phyloP scores from a whole-genome alignment of 2,329 filamentous ascomycete genomes.

The Fusarium pininemorale region DNA sequence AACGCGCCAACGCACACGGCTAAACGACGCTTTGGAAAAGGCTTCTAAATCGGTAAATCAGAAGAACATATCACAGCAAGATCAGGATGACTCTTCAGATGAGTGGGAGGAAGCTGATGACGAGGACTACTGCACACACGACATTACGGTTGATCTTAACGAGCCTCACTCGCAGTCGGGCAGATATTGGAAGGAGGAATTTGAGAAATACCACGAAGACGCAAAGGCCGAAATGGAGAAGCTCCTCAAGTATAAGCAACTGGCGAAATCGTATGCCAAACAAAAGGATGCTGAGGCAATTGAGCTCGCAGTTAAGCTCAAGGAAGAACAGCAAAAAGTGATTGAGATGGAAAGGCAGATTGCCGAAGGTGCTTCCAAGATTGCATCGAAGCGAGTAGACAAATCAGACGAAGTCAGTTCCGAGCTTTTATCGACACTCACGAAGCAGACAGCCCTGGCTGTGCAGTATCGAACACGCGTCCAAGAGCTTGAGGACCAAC shows the following conservation, averaged over 20 bases:
- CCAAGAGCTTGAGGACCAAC: slow-evolving; percentile 64
- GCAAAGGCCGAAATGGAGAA: slow-evolving; percentile 79
- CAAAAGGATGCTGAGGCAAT: slow-evolving; percentile 79
- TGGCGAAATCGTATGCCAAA: slow-evolving; percentile 81
- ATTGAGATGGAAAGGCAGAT: slow-evolving; percentile 70
- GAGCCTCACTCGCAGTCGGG: slow-evolving; percentile 80
- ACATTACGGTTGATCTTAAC: slow-evolving; percentile 75
- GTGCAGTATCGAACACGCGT: slow-evolving; percentile 68
- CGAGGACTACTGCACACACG: slow-evolving; percentile 60
- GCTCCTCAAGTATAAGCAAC: slow-evolving; percentile 80
- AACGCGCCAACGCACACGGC: slow-evolving; percentile 51
- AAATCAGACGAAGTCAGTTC: slow-evolving; percentile 55
- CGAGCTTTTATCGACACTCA: slow-evolving; percentile 62
- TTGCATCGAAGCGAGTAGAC: slow-evolving; percentile 49
- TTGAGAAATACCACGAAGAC: slow-evolving; percentile 76
- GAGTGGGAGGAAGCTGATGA: slow-evolving; percentile 63
- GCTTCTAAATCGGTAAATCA: slow-evolving; percentile 26
- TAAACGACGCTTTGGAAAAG: slow-evolving; percentile 58
- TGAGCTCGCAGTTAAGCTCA: slow-evolving; percentile 71
- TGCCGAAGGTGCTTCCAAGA: slow-evolving; percentile 67
- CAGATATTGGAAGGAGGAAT: slow-evolving; percentile 82
- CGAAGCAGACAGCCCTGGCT: slow-evolving; percentile 65
- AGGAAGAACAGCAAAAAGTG: slow-evolving; percentile 73
- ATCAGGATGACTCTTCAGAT: slow-evolving; percentile 44
- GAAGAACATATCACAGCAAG: slow-evolving; percentile 8